Evolutionary conservation across 495 filamentous ascomycete genomes (phyloP).

Genomic region (Letharia lupina): DNA sequence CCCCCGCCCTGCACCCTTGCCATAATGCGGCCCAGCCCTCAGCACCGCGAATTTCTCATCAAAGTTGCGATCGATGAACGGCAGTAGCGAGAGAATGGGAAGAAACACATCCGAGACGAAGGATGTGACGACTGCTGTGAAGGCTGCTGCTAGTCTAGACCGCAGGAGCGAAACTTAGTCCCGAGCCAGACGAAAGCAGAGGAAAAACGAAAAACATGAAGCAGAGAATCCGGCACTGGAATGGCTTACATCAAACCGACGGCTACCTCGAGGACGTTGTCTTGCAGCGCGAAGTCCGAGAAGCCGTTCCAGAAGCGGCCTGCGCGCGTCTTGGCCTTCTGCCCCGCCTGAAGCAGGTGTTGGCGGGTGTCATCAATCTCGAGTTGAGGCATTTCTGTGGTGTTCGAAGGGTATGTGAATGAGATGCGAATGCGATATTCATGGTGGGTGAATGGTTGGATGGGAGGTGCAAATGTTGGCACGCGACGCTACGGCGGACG

Average conservation of each 20-base stretch:
- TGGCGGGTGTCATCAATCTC: constrained; percentile 21
- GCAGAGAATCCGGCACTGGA: not conserved
- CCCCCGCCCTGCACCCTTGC: constrained; percentile 29
- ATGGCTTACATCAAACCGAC: constrained; percentile 58
- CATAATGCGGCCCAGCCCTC: constrained; percentile 45
- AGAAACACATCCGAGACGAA: constrained; percentile 64
- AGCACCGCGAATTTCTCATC: constrained; percentile 68
- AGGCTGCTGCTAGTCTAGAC: constrained; percentile 55
- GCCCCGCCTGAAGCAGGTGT: constrained; percentile 29
- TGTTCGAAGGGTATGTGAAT: not conserved
- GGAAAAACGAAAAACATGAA: not conserved
- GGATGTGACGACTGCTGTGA: constrained; percentile 62
- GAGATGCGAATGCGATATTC: not conserved
- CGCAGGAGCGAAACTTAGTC: too few relatives aligned
- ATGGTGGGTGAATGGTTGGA: not conserved
- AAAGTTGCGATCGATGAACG: constrained; percentile 62
- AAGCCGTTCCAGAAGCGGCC: constrained; percentile 51
- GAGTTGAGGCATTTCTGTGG: constrained; percentile 18
- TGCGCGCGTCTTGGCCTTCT: constrained; percentile 32
- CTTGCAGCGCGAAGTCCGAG: constrained; percentile 60
- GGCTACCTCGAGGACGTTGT: constrained; percentile 69
- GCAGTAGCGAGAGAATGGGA: constrained; percentile 58
- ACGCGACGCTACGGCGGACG: not conserved
- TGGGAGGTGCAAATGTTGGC: not conserved
- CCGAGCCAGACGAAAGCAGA: too few relatives aligned